phyloP scores from a whole-genome alignment of 768 basidiomycete genomes.

The Collybia sp. region DNA sequence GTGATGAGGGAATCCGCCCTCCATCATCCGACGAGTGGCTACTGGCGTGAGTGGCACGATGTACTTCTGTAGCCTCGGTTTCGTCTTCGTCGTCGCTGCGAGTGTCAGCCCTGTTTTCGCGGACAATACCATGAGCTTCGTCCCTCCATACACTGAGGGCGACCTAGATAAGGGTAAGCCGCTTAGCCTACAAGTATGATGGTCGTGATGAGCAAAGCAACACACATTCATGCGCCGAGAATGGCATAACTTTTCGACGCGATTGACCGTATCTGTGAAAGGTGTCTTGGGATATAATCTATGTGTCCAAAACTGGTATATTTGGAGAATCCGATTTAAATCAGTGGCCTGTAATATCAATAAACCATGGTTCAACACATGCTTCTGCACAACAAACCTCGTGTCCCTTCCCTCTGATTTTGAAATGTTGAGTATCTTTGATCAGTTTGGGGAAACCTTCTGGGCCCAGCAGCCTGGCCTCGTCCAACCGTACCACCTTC shows the following conservation, averaged over 20 bases:
- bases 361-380: background rate
- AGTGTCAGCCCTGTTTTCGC: slow-evolving; percentile 15
- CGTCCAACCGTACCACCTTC: slow-evolving; percentile 63
- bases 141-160: slow-evolving; percentile 76
- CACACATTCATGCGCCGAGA: slow-evolving; percentile 82
- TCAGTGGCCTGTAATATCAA: slow-evolving; percentile 59
- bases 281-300: slow-evolving; percentile 85
- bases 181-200: slow-evolving; percentile 4
- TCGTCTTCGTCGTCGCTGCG: slow-evolving; percentile 18
- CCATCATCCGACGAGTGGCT: slow-evolving; percentile 19
- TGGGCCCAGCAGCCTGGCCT: slow-evolving; percentile 64
- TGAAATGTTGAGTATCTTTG: slow-evolving; percentile 72
- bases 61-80: slow-evolving; percentile 9
- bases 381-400: slow-evolving; percentile 51
- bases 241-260: slow-evolving; percentile 87
- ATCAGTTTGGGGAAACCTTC: slow-evolving; percentile 81
- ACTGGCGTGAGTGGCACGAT: slow-evolving; percentile 8
- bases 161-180: slow-evolving; percentile 46
- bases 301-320: slow-evolving; percentile 96
- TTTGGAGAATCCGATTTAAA: slow-evolving; percentile 70
- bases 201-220: slow-evolving; percentile 4
- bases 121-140: slow-evolving; percentile 41
- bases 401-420: slow-evolving; percentile 83
- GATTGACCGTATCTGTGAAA: slow-evolving; percentile 80
- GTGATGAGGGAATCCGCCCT: slow-evolving; percentile 27